These are phyloP conservation scores for Anisodus tanguticus DNA, from an alignment of 257 asterid genomes.

Conservation along the genomic window DNA sequence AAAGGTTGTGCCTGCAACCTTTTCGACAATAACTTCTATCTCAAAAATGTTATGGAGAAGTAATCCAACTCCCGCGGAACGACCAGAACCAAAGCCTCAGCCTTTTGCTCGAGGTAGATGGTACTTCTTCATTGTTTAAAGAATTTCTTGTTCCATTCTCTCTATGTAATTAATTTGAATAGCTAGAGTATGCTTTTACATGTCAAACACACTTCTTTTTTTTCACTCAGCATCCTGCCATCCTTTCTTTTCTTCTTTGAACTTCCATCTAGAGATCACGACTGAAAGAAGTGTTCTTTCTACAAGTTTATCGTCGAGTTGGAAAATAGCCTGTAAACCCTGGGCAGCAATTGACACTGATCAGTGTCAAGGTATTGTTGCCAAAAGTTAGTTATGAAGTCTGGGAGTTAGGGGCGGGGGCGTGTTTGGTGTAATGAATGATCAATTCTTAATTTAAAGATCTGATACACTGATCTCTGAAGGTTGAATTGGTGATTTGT, in stretches of 20 bases:
- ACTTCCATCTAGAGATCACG: conserved; percentile 9
- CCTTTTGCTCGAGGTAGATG: conserved; percentile 82
- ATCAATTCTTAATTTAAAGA: too few species aligned
- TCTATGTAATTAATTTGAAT: not conserved
- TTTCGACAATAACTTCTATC: conserved; percentile 89
- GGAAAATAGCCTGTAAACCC: not conserved
- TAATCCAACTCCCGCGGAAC: conserved; percentile 51
- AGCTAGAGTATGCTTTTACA: not conserved
- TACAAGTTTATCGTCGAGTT: conserved; percentile 6
- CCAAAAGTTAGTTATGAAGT: not conserved
- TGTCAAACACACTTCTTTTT: not conserved
- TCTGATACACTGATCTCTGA: too few species aligned
- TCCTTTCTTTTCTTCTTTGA: not conserved
- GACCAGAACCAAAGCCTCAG: conserved; percentile 76
- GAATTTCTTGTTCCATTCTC: not conserved
- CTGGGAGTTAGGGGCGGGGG: not conserved
- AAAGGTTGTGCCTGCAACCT: conserved; percentile 91
- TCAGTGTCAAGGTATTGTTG: not conserved
- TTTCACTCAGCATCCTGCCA: not conserved
- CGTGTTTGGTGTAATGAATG: not conserved
- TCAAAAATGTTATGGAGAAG: conserved; percentile 89
- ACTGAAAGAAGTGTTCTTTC: conserved; percentile 13
- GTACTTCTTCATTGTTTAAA: conserved; percentile 17
- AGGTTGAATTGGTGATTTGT: too few species aligned
- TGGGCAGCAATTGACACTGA: not conserved